Evolutionary conservation across 2,329 filamentous ascomycete species (phyloP).

Genomic region (Penicillium sp.): DNA sequence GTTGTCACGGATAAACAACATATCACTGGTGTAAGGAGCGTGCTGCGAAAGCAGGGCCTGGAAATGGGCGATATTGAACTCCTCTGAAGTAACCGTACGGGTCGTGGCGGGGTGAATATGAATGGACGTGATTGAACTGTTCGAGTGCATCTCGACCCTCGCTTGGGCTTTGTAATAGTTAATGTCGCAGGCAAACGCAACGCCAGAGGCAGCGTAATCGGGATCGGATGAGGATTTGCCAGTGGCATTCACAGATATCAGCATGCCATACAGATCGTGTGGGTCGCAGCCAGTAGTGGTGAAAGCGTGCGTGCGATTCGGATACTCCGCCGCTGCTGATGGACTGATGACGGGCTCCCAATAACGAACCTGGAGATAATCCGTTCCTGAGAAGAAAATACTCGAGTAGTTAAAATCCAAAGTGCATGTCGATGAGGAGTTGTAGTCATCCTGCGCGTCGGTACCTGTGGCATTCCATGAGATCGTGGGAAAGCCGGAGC

Average conservation of each 20-base stretch:
- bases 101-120: conserved; percentile 20
- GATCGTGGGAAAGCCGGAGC: conserved; percentile 15
- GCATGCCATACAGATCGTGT: conserved; percentile 35
- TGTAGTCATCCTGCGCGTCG: conserved; percentile 17
- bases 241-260: conserved; percentile 33
- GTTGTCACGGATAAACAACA: conserved; percentile 33
- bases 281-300: conserved; percentile 27
- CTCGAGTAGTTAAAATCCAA: conserved; percentile 33
- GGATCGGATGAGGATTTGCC: background rate
- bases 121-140: conserved; percentile 34
- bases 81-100: conserved; percentile 14
- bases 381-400: conserved; percentile 28
- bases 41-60: conserved; percentile 31
- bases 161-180: conserved; percentile 31
- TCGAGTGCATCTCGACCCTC: conserved; percentile 33
- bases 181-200: conserved; percentile 35
- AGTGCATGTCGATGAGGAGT: conserved; percentile 15
- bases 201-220: conserved; percentile 26
- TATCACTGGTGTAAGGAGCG: conserved; percentile 35
- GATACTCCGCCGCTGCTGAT: conserved; percentile 5
- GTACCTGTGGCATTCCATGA: conserved; percentile 32
- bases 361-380: conserved; percentile 36
- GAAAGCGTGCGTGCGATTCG: conserved; percentile 23
- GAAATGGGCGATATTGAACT: conserved; percentile 35
- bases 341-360: conserved; percentile 32